Evolutionary conservation across 306 rosid genomes (phyloP), one percentile per base, ranked within the genome.

Genomic region (Vicia sativa): DNA sequence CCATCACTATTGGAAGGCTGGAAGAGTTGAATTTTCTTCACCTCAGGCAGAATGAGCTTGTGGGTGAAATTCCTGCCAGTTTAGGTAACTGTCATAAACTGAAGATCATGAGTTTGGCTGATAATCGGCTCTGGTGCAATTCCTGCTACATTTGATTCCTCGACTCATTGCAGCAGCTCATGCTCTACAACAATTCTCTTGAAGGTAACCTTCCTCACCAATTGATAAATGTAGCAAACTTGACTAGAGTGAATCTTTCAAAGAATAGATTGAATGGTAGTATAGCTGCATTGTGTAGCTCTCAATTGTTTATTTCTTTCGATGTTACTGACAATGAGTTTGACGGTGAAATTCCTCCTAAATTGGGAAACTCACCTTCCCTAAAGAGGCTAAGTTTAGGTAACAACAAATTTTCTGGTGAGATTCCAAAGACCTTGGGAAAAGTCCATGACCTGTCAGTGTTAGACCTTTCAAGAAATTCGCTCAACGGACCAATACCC

Each of bases 111-210:
- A 97, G 88, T 74, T 86, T 93, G 79, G 97, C 99, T 0, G 99
- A 93, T 13, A 93, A 93, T 77, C 66, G 66, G 31, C 86, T 93
- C 65, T 80, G 92, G 96, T 19, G 84, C 80, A 18, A 81, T 93
- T 78, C 97, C 99, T 39, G 59, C 77, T 12, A 83, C 90, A 2
- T 72, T 93, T 38, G 97, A 52, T 79, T 70, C 62, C 79, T 93
- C 46, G 11, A 21, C 57, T 77, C 82, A 14, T 56, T 93, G 78
- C 82, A 90, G 72, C 80, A 82, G 82, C 78, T 93, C 65, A 88
- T 93, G 99, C 86, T 93, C 7, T 93, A 93, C 83, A 93, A 93
- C 87, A 93, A 93, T 41, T 85, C 99, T 8, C 97, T 93, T 43
- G 90, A 88, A 88, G 99, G 99, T 82, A 81, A 73, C 76, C 91